Evolutionary conservation across 1,139 yeast species (phyloP).

Genomic region (Sporopachydermia cereana): DNA sequence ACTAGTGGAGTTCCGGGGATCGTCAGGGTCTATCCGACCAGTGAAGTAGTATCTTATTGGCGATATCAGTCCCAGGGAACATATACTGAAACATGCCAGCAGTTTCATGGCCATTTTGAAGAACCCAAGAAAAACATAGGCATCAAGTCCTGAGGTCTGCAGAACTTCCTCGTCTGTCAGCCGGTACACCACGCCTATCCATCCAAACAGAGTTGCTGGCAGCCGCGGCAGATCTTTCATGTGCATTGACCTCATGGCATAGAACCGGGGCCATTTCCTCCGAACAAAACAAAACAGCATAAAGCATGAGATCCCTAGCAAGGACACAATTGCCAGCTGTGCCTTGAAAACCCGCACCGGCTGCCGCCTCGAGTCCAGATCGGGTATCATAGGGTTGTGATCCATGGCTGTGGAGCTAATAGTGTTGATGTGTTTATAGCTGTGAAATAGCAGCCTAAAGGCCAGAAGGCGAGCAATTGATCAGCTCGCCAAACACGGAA

Average conservation of each 20-base stretch:
- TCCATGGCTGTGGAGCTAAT: no score
- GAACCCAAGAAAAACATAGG: slow-evolving; percentile 58
- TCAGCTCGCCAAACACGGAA: no score
- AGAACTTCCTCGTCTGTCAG: slow-evolving; percentile 44
- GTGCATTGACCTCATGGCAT: slow-evolving; percentile 4
- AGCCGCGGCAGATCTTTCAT: neutral
- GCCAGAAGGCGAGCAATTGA: no score
- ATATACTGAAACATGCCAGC: slow-evolving; percentile 37
- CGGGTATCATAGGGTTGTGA: slow-evolving; percentile 6
- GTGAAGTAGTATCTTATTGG: slow-evolving; percentile 62
- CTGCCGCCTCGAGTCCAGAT: slow-evolving; percentile 4
- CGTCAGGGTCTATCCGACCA: slow-evolving; percentile 43
- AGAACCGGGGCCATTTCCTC: slow-evolving; percentile 5
- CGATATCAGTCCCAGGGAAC: slow-evolving; percentile 49
- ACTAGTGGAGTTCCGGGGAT: slow-evolving; percentile 8
- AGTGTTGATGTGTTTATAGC: no score
- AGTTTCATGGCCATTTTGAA: slow-evolving; percentile 62
- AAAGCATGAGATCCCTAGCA: neutral
- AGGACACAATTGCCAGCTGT: slow-evolving; percentile 5
- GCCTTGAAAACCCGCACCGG: slow-evolving; percentile 6
- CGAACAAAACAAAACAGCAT: neutral
- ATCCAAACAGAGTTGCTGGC: slow-evolving; percentile 34
- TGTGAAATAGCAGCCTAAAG: no score
- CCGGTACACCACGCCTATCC: slow-evolving; percentile 41
- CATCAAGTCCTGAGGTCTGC: slow-evolving; percentile 55